Conservation (phyloP, 2,329 filamentous ascomycete genomes). For the Diaporthe ampelina region DNA sequence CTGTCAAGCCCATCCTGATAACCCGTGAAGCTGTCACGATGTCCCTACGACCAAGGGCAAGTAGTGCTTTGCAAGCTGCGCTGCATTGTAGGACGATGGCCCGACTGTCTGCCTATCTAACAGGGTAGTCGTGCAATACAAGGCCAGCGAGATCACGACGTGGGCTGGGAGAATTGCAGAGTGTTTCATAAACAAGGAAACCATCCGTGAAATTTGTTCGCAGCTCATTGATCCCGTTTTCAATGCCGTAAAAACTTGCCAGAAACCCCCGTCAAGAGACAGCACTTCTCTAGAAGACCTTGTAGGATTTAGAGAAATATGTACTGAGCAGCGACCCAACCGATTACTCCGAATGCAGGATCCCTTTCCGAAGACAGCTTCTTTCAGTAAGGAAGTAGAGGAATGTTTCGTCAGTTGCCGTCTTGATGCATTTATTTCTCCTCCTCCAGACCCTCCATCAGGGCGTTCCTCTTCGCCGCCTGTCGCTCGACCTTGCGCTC, state of each 20-base stretch:
- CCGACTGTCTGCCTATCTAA: conserved; percentile 23
- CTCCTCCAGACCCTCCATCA: conserved; percentile 79
- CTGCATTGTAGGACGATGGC: conserved; percentile 9
- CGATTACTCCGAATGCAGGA: conserved; percentile 72
- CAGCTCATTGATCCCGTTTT: conserved; percentile 44
- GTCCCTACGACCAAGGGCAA: background rate
- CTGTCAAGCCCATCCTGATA: too few relatives aligned
- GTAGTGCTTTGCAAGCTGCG: conserved; percentile 11
- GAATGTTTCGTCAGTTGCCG: conserved; percentile 59
- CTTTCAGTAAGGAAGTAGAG: conserved; percentile 59
- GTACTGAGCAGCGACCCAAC: conserved; percentile 62
- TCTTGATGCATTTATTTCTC: conserved; percentile 51
- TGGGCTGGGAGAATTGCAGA: background rate
- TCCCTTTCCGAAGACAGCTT: conserved; percentile 55
- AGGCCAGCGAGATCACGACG: conserved; percentile 18
- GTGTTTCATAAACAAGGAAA: conserved; percentile 37
- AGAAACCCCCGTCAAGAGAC: conserved; percentile 41
- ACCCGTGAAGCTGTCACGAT: too few relatives aligned
- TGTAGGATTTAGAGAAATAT: conserved; percentile 44
- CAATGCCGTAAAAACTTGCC: conserved; percentile 45
- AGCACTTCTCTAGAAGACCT: conserved; percentile 39
- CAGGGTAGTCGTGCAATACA: conserved; percentile 5
- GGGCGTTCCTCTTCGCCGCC: conserved; percentile 88
- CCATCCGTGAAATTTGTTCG: conserved; percentile 43
- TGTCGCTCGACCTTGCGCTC: conserved; percentile 97